phyloP scores from a whole-genome alignment of 345 rosid species.

The Syzygium aromaticum region DNA sequence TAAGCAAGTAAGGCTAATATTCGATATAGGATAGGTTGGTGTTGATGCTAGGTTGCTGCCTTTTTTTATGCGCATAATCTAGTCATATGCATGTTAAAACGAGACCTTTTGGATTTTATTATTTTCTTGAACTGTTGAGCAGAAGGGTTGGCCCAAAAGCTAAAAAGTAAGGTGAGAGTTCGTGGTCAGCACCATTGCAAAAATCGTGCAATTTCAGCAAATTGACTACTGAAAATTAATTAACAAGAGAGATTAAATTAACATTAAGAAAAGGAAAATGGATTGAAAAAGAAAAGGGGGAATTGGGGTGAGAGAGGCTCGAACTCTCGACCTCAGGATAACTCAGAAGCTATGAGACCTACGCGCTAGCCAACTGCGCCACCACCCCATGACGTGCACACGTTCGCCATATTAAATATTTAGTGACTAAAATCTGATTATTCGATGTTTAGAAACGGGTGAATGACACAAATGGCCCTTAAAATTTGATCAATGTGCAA shows the following conservation, averaged over 20 bases:
- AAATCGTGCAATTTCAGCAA: background rate
- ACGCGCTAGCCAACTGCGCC: conserved; percentile 99
- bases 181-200: background rate
- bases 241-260: background rate
- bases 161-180: background rate
- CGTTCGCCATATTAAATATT: fast-evolving
- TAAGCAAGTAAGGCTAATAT: background rate
- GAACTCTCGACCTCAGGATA: conserved; percentile 95
- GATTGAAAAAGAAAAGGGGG: background rate
- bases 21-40: background rate
- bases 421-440: fast-evolving
- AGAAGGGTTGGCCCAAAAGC: background rate
- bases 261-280: background rate
- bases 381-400: conserved; percentile 22
- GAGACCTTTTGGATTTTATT: background rate
- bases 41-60: background rate
- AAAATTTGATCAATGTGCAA: no score
- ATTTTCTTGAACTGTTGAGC: background rate
- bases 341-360: conserved; percentile 87
- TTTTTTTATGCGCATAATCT: background rate
- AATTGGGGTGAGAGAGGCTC: conserved; percentile 88
- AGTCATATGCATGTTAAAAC: background rate
- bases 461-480: no score
- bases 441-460: no score
- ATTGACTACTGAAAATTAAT: background rate